phyloP scores from a whole-genome alignment of 768 basidiomycete genomes.

The Tylopilus sp. region DNA sequence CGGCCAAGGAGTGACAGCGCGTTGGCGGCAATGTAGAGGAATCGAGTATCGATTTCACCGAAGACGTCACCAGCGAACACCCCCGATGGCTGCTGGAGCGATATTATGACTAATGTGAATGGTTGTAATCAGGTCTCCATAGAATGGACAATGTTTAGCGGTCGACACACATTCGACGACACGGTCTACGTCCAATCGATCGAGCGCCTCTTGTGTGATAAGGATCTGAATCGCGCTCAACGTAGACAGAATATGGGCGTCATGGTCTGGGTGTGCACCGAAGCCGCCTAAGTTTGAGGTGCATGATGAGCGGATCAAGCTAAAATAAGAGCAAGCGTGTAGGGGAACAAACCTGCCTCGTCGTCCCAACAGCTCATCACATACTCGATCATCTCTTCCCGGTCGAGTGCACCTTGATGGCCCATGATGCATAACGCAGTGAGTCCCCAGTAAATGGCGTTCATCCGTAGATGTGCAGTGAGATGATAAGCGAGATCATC shows the following conservation, averaged over 20 bases:
- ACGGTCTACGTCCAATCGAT: slow-evolving; percentile 65
- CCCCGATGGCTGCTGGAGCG: slow-evolving; percentile 82
- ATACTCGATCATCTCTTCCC: slow-evolving; percentile 82
- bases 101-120: slow-evolving; percentile 62
- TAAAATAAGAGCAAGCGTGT: not conserved
- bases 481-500: slow-evolving; percentile 87
- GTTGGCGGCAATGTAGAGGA: slow-evolving; percentile 82
- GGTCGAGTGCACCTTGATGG: slow-evolving; percentile 70
- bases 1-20: slow-evolving; percentile 79
- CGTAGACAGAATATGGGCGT: slow-evolving; percentile 84
- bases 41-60: slow-evolving; percentile 93
- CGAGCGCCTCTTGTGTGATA: slow-evolving; percentile 76
- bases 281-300: slow-evolving; percentile 64
- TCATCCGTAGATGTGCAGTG: slow-evolving; percentile 90
- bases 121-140: not conserved
- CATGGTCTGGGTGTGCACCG: slow-evolving; percentile 90
- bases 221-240: slow-evolving; percentile 92
- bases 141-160: not conserved
- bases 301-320: not conserved
- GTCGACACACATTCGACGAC: slow-evolving; percentile 65
- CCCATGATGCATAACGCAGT: slow-evolving; percentile 84
- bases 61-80: slow-evolving; percentile 87
- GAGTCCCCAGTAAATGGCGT: slow-evolving; percentile 96
- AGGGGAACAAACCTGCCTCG: slow-evolving; percentile 56
- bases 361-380: slow-evolving; percentile 97